Evolutionary conservation across 768 basidiomycete genomes (phyloP), one percentile per base, ranked within the genome.

Genomic region (Lactifluus volemus): DNA sequence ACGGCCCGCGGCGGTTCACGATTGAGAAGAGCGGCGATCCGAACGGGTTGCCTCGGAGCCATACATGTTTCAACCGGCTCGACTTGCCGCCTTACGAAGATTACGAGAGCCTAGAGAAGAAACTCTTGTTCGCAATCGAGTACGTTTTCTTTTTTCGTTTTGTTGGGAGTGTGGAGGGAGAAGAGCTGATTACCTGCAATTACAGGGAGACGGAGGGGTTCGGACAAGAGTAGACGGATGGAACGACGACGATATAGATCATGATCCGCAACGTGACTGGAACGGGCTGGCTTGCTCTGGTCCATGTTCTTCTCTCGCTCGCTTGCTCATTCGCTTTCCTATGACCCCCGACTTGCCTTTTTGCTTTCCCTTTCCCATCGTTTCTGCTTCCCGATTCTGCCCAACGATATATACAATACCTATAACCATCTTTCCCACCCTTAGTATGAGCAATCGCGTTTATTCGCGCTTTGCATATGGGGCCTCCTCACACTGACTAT

Each of bases 21-120:
- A 94, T 97, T 62, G 93, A 97, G 74, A 96, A 96, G 74, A 88
- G 86, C 21, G 94, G 94, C 5, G 93, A 96, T 70, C 87, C 92
- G 11, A 83, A 81, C 14, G 90, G 92, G 49, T 72, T 97, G 52
- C 94, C 94, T 2, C 83, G 94, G 70, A 88, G 86, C 67, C 94
- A 96, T 71, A 97, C 93, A 2, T 97, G 94, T 74, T 96, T 97
- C 80, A 96, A 96, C 70, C 76, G 87, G 52, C 75, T 92, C 53
- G 93, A 97, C 70, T 73, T 97, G 25, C 93, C 93, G 0, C 88
- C 92, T 15, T 97, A 97, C 71, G 82, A 89, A 67, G 88, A 90
- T 70, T 92, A 89, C 68, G 86, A 90, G 72, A 88, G 84, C 67
- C 72, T 96, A 61, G 92, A 96, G 72, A 84, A 84, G 70, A 94